Base-by-base conservation (phyloP, 768 basidiomycete species). In the Lentinula sp. region DNA sequence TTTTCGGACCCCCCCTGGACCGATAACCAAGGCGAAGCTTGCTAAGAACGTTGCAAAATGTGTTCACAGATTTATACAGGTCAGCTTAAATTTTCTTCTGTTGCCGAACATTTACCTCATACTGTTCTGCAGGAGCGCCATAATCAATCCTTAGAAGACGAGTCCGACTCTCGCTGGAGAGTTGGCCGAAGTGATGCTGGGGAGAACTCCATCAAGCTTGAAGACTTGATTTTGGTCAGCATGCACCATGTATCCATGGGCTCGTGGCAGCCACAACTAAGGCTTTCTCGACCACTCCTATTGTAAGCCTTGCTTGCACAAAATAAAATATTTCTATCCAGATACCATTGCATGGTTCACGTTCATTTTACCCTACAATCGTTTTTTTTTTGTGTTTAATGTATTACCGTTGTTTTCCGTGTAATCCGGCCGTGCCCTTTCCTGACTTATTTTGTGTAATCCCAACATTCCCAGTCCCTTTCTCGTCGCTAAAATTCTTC, bases 171-270 rank as follows among this genome's bases (percentile, higher is more conserved):
- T 9, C 71, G 74, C 31, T 92, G 87, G 89, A 78, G 74, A 64
- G 80, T 92, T n/a, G 87, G 87, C 15, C 15, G 11, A 28, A 65
- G 70, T 13, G 74, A 73, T n/a, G 68, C 70, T n/a, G 60, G 54
- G n/a, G 57, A 51, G 15, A 68, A 73, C 43, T 74, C 80, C 62
- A 85, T 91, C 71, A 80, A 70, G 40, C 73, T 88, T 4, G 87
- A 87, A 32, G 83, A 91, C 68, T 76, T 92, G 54, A 74, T 87
- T 54, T 81, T 92, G 49, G 86, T 92, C 65, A 87, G 88, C 65
- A 83, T 91, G 58, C 89, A 91, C 72, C 90, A 92, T 64, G 88
- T 91, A 56, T 90, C 89, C 11, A 84, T 89, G 72, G 89, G 90
- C 10, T 86, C 85, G 60, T 92, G 89, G 89, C 89, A 92, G 62